phyloP scores from a whole-genome alignment of 2,329 filamentous ascomycete genomes.

The Apiospora hydei region DNA sequence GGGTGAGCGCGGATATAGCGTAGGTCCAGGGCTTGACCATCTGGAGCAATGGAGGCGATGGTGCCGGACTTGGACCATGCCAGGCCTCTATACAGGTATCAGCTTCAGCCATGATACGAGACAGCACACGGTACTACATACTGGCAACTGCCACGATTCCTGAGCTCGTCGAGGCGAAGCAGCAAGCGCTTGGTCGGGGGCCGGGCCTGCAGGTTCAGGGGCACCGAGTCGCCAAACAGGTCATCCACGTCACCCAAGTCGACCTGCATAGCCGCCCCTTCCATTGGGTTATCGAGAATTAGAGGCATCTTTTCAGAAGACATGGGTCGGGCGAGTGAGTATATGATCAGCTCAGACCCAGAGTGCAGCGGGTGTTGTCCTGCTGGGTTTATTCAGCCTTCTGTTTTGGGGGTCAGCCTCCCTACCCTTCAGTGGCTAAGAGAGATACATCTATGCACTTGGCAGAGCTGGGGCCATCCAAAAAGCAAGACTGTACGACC shows the following conservation, averaged over 20 bases:
- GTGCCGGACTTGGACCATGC: constrained; percentile 89
- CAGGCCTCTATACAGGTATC: constrained; percentile 60
- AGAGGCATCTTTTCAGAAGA: constrained; percentile 46
- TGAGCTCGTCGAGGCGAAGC: constrained; percentile 78
- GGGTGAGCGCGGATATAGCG: constrained; percentile 75
- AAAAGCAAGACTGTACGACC: background rate
- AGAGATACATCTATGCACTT: constrained; percentile 11
- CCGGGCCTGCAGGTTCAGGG: constrained; percentile 58
- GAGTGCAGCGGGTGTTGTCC: background rate
- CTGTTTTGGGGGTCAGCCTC: constrained; percentile 7
- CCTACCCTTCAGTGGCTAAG: constrained; percentile 4
- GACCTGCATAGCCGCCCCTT: constrained; percentile 53
- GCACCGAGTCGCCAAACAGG: constrained; percentile 75
- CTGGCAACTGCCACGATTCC: constrained; percentile 81
- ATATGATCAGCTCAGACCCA: background rate
- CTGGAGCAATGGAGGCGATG: constrained; percentile 79
- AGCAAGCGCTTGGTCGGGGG: constrained; percentile 71
- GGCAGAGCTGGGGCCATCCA: background rate
- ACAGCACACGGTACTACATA: constrained; percentile 52
- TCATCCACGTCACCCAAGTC: constrained; percentile 72
- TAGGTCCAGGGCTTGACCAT: constrained; percentile 75
- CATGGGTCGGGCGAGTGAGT: background rate
- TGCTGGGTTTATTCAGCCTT: constrained; percentile 8
- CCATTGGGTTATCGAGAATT: constrained; percentile 54
- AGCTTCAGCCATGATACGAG: constrained; percentile 31